Conservation (phyloP, 192 early-diverging fungal genomes). For the Mortierella claussenii region DNA sequence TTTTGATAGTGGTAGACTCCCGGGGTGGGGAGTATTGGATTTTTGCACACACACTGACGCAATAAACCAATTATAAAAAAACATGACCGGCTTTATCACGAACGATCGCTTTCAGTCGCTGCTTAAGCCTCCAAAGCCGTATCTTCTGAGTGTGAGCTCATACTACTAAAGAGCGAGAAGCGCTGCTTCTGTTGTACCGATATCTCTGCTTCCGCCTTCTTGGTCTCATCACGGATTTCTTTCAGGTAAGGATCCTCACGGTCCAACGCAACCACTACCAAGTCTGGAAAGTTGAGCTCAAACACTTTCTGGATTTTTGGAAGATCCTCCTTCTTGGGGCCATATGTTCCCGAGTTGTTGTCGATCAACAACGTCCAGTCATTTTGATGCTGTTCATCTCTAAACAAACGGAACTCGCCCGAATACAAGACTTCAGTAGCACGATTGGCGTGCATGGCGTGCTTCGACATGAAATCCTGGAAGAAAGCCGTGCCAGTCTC, state of each 20-base stretch:
- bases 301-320: conserved; percentile 27
- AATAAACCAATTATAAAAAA: too few relatives aligned
- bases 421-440: conserved; percentile 42
- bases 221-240: conserved; percentile 37
- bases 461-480: conserved; percentile 54
- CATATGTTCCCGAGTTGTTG: conserved; percentile 50
- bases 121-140: neutral
- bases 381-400: conserved; percentile 18
- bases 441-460: conserved; percentile 51
- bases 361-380: conserved; percentile 47
- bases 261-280: conserved; percentile 28
- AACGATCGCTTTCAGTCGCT: too few relatives aligned
- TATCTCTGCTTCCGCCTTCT: conserved; percentile 21
- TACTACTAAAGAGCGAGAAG: conserved; percentile 25
- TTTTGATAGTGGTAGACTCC: too few relatives aligned
- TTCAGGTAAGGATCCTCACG: conserved; percentile 34
- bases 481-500: conserved; percentile 50
- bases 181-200: conserved; percentile 27
- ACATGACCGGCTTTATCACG: too few relatives aligned
- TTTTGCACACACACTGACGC: too few relatives aligned
- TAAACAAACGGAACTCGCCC: conserved; percentile 45
- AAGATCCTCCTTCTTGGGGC: conserved; percentile 36
- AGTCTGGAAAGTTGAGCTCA: conserved; percentile 31
- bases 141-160: conserved; percentile 2
- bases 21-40: too few relatives aligned